Base-by-base conservation (phyloP, 2,329 filamentous ascomycete genomes). In the Xylariaceae sp. region DNA sequence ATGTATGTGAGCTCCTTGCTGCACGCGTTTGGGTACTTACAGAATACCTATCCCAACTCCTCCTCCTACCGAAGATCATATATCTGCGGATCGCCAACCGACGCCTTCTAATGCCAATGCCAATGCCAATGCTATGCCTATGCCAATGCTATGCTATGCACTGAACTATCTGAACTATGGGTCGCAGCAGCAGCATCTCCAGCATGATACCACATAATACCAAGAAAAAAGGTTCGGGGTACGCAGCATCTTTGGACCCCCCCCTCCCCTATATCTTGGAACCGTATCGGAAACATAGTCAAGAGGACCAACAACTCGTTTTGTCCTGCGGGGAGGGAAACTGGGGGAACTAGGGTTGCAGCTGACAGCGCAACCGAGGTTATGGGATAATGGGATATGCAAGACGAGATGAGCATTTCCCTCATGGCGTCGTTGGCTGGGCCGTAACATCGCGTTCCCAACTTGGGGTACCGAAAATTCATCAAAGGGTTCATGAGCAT, bases 331-430 rank as follows among this genome's bases (percentile, higher is more conserved):
- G 19, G 19, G 19, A 19, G 19, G 19, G 19, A 19, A 19, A 19
- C 19, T 54, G 31, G 3, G 41, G 31, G 37, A 37, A 47, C 54
- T 54, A 37, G 51, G 48, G 19, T 19, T 50, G 47, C 44, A 42
- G 19, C 19, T 47, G 51, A 48, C 49, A 53, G 31, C 37, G 7
- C 26, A 55, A 46, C 54, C 44, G 52, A 54, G 51, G 26, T 53
- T 46, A 47, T 41, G 40, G 42, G 37, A 2, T 27, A 9, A 11
- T n/a, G n/a, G 45, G 40, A 29, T 0, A 19, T 19, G 19, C 19
- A 19, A 19, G 2, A 2, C 19, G 19, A 19, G 19, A 19, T 19
- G 19, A 19, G 19, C 19, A 19, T 19, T 19, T 43, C 30, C 42
- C 34, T 4, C 27, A 44, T 12, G 30, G 35, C 35, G 35, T 7